These are phyloP conservation scores for Leccinum ponderosum DNA, from an alignment of 1,284 basidiomycete species.

Conservation along the genomic window DNA sequence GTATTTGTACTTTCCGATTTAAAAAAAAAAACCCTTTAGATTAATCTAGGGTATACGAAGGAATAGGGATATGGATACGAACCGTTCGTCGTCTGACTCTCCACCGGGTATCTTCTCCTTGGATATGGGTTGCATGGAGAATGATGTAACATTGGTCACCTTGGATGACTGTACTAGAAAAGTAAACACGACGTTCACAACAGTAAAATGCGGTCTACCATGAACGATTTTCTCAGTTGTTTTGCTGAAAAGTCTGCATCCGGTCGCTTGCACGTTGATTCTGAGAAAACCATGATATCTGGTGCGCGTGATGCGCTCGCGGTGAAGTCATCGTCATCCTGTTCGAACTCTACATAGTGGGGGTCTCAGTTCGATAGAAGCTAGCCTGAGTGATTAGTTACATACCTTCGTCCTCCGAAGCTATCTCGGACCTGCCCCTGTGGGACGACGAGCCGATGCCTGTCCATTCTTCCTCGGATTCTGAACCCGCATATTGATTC, in stretches of 20 bases:
- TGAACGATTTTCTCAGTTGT: conserved; percentile 62
- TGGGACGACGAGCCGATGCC: conserved; percentile 20
- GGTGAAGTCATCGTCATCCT: conserved; percentile 45
- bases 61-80: not conserved
- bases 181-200: not conserved
- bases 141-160: conserved; percentile 56
- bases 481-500: conserved; percentile 13
- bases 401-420: conserved; percentile 20
- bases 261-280: conserved; percentile 31
- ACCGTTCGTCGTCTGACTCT: conserved; percentile 45
- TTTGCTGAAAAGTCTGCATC: conserved; percentile 35
- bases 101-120: conserved; percentile 44
- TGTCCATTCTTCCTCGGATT: conserved; percentile 38
- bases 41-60: not conserved
- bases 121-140: conserved; percentile 26
- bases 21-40: conserved; percentile 4
- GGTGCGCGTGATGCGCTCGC: conserved; percentile 33
- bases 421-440: conserved; percentile 1
- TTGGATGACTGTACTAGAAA: conserved; percentile 64
- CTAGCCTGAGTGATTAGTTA: not conserved
- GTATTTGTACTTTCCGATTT: conserved; percentile 56
- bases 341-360: conserved; percentile 39
- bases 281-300: conserved; percentile 60
- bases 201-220: conserved; percentile 46
- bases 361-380: not conserved